These are phyloP conservation scores for Kluyveromyces sp. DNA, from an alignment of 1,139 yeast genomes.

Conservation along the genomic window DNA sequence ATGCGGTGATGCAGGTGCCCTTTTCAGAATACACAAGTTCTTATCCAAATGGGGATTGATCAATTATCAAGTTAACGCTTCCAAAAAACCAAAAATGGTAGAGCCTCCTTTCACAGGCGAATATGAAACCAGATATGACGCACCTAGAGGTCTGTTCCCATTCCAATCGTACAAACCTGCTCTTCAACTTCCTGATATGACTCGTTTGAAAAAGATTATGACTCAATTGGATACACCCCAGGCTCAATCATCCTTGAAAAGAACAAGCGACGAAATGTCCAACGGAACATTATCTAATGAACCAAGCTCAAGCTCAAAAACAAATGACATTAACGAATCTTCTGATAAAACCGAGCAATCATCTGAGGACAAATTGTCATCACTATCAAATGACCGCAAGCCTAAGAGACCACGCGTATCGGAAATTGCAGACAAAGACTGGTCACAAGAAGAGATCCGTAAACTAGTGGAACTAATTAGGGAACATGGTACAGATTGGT, in stretches of 20 bases:
- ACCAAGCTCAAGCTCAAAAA: background rate
- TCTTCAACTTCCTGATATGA: constrained; percentile 45
- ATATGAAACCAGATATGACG: constrained; percentile 65
- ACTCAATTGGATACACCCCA: constrained; percentile 13
- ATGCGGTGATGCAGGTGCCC: constrained; percentile 93
- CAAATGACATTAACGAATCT: no score
- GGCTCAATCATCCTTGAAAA: constrained; percentile 7
- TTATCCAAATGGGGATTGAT: constrained; percentile 94
- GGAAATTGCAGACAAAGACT: constrained; percentile 38
- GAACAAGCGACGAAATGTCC: constrained; percentile 8
- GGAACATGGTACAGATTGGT: constrained; percentile 64
- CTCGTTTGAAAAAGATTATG: constrained; percentile 46
- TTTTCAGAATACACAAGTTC: constrained; percentile 84
- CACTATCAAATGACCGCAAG: constrained; percentile 4
- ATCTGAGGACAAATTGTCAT: background rate
- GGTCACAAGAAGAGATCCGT: constrained; percentile 59
- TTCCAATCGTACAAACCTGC: constrained; percentile 70
- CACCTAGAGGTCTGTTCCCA: constrained; percentile 92
- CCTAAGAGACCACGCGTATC: constrained; percentile 40
- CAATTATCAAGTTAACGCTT: constrained; percentile 78
- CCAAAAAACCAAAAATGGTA: constrained; percentile 54
- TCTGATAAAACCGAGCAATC: no score
- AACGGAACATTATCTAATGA: background rate
- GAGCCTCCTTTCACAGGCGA: constrained; percentile 72
- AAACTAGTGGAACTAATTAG: constrained; percentile 56